These are phyloP conservation scores for Amoebophrya sp. DNA, from an alignment of 169 alveolate genomes.

Conservation along the genomic window DNA sequence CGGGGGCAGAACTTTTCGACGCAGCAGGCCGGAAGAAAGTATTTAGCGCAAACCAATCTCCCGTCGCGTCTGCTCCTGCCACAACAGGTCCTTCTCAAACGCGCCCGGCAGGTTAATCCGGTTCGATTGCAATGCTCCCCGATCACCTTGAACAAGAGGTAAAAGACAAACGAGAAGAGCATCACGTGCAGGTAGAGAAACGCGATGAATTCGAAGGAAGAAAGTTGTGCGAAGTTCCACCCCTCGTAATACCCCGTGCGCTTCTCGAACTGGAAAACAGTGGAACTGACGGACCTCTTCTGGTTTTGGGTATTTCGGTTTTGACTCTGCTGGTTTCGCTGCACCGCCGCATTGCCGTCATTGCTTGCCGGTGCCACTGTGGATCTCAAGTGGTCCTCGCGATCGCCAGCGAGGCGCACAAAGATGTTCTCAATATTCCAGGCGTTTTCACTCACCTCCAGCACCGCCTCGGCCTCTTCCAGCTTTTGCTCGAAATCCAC, in stretches of 20 bases:
- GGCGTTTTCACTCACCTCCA: not conserved
- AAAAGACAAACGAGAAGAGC: not conserved
- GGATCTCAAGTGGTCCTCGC: not conserved
- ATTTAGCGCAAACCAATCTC: not conserved
- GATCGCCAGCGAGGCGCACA: not conserved
- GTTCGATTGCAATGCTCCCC: not conserved
- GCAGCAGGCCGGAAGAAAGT: too few species aligned
- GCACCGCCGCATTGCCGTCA: too few species aligned
- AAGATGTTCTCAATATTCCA: not conserved
- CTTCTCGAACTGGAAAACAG: conserved; percentile 1
- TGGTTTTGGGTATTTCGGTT: too few species aligned
- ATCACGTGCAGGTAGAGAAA: not conserved
- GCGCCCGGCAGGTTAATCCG: not conserved
- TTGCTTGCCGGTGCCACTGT: not conserved
- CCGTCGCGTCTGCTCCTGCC: not conserved
- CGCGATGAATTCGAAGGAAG: not conserved
- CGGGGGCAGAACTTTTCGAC: too few species aligned
- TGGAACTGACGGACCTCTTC: too few species aligned
- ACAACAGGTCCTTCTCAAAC: not conserved
- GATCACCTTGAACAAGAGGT: not conserved
- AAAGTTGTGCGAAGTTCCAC: not conserved
- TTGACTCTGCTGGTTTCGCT: too few species aligned
- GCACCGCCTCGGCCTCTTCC: not conserved
- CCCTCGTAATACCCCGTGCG: conserved; percentile 1
- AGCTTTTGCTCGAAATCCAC: not conserved